These are phyloP conservation scores for Nematocida major DNA, from an alignment of 371 early-diverging fungal species.

Conservation along the genomic window DNA sequence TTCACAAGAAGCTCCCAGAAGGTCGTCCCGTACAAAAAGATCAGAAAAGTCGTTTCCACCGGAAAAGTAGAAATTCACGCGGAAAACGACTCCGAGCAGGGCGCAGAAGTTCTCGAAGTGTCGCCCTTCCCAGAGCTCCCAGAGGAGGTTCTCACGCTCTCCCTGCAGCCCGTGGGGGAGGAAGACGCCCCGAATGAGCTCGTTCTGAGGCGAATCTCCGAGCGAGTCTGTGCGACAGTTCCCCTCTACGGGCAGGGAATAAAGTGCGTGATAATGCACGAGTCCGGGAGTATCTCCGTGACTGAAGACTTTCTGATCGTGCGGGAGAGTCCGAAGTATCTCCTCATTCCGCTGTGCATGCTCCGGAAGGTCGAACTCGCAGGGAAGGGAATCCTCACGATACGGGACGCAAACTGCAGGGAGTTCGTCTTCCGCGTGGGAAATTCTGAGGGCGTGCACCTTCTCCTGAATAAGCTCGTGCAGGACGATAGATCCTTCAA, in stretches of 20 bases:
- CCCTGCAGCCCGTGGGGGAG: neutral
- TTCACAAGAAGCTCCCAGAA: neutral
- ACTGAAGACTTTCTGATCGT: slow-evolving; percentile 40
- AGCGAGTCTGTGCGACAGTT: slow-evolving; percentile 17
- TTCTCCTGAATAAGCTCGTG: neutral
- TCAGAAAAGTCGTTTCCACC: neutral
- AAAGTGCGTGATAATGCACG: neutral
- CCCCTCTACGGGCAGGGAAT: slow-evolving; percentile 44
- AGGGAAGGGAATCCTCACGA: neutral
- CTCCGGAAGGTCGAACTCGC: slow-evolving; percentile 26
- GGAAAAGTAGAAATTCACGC: too few species aligned
- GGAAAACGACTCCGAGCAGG: neutral
- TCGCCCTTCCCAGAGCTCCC: neutral
- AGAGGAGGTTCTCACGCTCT: slow-evolving; percentile 14
- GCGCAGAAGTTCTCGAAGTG: neutral
- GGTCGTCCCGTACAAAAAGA: neutral
- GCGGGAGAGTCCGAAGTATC: neutral
- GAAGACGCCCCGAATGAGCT: neutral
- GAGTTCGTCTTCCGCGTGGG: slow-evolving; percentile 17
- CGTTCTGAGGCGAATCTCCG: neutral
- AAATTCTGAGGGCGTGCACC: neutral
- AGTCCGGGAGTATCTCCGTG: neutral
- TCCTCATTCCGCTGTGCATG: slow-evolving; percentile 33
- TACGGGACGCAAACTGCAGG: slow-evolving; percentile 29
- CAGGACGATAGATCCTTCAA: slow-evolving; percentile 11